Evolutionary conservation across 2,329 filamentous ascomycete genomes (phyloP).

Genomic region (Trichoderma lentiforme): DNA sequence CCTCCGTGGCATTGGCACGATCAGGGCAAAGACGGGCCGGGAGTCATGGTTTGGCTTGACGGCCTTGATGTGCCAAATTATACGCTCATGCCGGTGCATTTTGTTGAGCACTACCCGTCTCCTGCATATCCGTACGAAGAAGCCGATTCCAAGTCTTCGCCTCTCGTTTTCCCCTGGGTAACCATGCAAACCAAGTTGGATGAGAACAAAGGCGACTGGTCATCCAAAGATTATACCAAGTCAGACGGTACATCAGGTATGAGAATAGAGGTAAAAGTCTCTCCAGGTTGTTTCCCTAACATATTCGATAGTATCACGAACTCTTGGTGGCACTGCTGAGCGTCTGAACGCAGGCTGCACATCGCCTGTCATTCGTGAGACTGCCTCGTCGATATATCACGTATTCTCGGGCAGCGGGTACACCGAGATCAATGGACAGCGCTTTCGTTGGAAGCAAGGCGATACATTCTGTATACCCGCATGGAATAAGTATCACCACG

Average conservation of each 20-base stretch:
- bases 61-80: not conserved
- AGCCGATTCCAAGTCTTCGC: not conserved
- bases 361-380: not conserved
- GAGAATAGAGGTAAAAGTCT: not conserved
- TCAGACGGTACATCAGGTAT: not conserved
- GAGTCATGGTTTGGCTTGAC: not conserved
- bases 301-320: not conserved
- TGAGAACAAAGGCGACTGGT: not conserved
- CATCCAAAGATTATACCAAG: not conserved
- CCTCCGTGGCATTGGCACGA: not conserved
- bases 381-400: not conserved
- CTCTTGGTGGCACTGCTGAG: not conserved
- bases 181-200: not conserved
- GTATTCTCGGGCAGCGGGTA: not conserved
- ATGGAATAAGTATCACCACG: not conserved
- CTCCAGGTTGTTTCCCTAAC: not conserved
- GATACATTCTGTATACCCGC: not conserved
- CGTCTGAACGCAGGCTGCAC: not conserved
- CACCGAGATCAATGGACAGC: not conserved
- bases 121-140: not conserved
- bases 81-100: not conserved
- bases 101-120: not conserved
- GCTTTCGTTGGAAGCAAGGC: not conserved
- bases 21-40: not conserved
- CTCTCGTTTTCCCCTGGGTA: not conserved